Evolutionary conservation across 768 basidiomycete genomes (phyloP), one percentile per base, ranked within the genome.

Genomic region (Trametes elegans): DNA sequence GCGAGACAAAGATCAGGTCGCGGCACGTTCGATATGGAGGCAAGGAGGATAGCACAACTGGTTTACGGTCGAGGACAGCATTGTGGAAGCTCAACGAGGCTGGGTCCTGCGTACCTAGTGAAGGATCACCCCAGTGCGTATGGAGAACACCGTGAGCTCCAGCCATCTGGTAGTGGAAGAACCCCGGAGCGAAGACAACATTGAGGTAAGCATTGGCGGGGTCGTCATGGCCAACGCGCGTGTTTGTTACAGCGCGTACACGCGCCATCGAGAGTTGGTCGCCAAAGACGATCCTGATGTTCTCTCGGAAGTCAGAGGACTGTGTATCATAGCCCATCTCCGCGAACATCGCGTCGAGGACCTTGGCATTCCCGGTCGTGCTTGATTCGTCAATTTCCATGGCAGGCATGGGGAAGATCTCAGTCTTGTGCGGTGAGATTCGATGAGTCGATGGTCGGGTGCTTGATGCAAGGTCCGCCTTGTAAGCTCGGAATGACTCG

Each of bases 131-230:
- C 23, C 31, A 24, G 13, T 73, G 73, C 0, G 61, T 68, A 11
- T 66, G 48, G 6, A 76, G 46, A 5, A 66, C 40, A 0, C 70
- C 70, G 34, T 66, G 64, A 4, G 65, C 57, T 19, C 71, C 68
- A 1, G 72, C 68, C 26, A 76, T 72, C 46, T 74, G 71, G 11
- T 51, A 66, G 50, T 76, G 73, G 58, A 76, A 76, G 1, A 76
- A 61, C 0, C 73, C 74, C 0, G 70, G 69, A 16, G 69, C 57
- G 59, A 64, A 69, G 0, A 62, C 57, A 3, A 42, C 63, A 59
- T 67, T 64, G 0, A 62, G 58, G 43, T 68, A 71, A 0, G 64
- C 63, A 3, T 55, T 26, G 18, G 56, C 58, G 0, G 66, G 66
- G 14, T 28, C 38, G 42, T 72, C 68, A 19, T 73, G 66, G 13